Evolutionary conservation across 176 grass and related monocot species (phyloP).

Genomic region (Carex littledalei): DNA sequence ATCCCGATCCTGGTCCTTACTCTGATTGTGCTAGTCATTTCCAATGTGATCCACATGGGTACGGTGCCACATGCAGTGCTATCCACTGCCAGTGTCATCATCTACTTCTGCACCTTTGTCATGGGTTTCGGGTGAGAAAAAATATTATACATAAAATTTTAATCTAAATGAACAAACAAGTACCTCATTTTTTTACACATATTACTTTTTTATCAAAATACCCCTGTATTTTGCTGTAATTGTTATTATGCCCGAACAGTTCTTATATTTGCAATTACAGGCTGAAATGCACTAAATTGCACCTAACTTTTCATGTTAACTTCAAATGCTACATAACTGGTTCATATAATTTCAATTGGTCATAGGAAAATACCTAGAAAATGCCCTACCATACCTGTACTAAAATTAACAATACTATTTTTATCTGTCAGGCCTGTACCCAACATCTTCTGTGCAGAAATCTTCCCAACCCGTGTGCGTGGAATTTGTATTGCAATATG

Average conservation of each 20-base stretch:
- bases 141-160: background rate
- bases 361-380: background rate
- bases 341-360: background rate
- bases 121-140: conserved; percentile 66
- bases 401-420: background rate
- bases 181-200: no score
- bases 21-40: conserved; percentile 40
- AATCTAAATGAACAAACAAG: no score
- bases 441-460: conserved; percentile 76
- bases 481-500: conserved; percentile 81
- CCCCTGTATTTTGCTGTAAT: background rate
- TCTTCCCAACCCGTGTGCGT: conserved; percentile 73
- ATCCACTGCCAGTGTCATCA: conserved; percentile 49
- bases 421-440: conserved; percentile 41
- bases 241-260: background rate
- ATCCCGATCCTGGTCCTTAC: conserved; percentile 57
- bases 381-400: background rate
- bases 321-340: background rate
- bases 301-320: background rate
- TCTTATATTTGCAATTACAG: background rate
- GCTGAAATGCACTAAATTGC: background rate
- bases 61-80: conserved; percentile 50
- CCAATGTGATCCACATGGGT: conserved; percentile 36
- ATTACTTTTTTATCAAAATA: background rate
- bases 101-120: conserved; percentile 83